These are phyloP conservation scores for Eurotiales sp. DNA, from an alignment of 2,329 filamentous ascomycete species.

Conservation along the genomic window DNA sequence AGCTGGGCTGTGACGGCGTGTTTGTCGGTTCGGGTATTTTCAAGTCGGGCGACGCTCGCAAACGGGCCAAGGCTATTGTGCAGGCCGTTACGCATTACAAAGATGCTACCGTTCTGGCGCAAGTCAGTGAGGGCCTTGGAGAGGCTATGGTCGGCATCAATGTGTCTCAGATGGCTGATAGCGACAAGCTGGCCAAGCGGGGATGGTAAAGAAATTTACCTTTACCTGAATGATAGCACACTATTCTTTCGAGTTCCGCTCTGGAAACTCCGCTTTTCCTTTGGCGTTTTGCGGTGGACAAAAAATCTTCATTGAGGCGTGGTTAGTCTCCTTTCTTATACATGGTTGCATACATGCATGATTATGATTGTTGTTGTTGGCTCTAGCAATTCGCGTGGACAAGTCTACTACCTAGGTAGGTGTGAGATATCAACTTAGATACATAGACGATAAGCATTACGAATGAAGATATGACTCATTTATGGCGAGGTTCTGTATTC, in stretches of 20 bases:
- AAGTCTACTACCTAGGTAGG: no score
- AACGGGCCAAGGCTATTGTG: slow-evolving; percentile 91
- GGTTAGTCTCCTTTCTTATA: background rate
- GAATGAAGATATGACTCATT: background rate
- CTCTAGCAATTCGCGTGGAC: no score
- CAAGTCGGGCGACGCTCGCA: slow-evolving; percentile 86
- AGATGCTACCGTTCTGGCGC: slow-evolving; percentile 78
- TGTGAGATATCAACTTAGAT: background rate
- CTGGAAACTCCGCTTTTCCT: no score
- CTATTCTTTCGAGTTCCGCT: no score
- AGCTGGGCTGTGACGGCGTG: slow-evolving; percentile 94
- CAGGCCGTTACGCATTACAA: slow-evolving; percentile 88
- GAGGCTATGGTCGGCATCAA: slow-evolving; percentile 98
- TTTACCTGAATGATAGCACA: no score
- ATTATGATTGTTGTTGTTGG: background rate
- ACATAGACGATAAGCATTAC: background rate
- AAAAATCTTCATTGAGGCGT: background rate
- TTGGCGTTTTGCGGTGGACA: slow-evolving; percentile 1
- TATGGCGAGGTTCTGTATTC: background rate
- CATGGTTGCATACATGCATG: background rate
- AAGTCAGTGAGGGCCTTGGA: slow-evolving; percentile 84
- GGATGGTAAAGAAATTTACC: slow-evolving; percentile 73
- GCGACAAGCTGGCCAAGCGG: slow-evolving; percentile 77
- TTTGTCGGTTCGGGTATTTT: slow-evolving; percentile 98
- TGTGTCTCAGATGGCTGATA: slow-evolving; percentile 69